A percentile compares a stretch with the other conserved stretches of the same genome.
phyloP scores from a whole-genome alignment of 2,329 filamentous ascomycete species.

The Sarocladium oryzae region DNA sequence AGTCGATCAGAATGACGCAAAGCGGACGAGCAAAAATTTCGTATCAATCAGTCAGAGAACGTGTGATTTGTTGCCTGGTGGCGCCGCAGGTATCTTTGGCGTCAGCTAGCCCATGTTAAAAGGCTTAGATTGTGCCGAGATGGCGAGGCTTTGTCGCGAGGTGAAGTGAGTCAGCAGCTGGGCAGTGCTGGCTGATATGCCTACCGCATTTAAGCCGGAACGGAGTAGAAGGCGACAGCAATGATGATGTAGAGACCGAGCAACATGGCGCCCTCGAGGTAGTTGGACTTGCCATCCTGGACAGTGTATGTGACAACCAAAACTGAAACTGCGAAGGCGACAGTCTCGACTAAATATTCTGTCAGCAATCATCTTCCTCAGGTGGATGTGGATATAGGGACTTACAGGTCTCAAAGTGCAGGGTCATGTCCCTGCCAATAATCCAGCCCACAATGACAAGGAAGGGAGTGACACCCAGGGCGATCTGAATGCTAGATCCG shows the following conservation, averaged over 20 bases:
- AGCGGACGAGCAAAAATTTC: background rate
- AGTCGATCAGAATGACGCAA: slow-evolving; percentile 2
- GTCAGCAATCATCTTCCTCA: slow-evolving; percentile 13
- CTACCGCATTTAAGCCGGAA: slow-evolving; percentile 41
- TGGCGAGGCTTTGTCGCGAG: no score
- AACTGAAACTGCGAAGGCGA: slow-evolving; percentile 69
- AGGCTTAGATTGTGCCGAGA: no score
- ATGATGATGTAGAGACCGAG: slow-evolving; percentile 52
- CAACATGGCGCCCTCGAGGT: slow-evolving; percentile 71
- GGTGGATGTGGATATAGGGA: slow-evolving; percentile 5
- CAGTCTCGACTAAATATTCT: slow-evolving; percentile 58
- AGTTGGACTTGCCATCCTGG: slow-evolving; percentile 78
- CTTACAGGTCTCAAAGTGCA: slow-evolving; percentile 65
- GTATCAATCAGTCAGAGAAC: slow-evolving; percentile 6
- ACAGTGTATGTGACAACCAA: slow-evolving; percentile 71
- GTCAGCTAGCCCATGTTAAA: background rate
- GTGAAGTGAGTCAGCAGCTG: slow-evolving; percentile 1
- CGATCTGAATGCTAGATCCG: slow-evolving; percentile 77
- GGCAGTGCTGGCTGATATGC: slow-evolving; percentile 24
- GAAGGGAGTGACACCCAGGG: slow-evolving; percentile 72
- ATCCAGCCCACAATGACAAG: slow-evolving; percentile 77
- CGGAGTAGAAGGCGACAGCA: slow-evolving; percentile 53
- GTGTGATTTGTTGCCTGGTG: background rate
- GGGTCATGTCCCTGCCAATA: slow-evolving; percentile 64
- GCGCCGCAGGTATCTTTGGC: no score